Evolutionary conservation across 768 basidiomycete genomes (phyloP).

Genomic region (Panaeolus cyanescens): DNA sequence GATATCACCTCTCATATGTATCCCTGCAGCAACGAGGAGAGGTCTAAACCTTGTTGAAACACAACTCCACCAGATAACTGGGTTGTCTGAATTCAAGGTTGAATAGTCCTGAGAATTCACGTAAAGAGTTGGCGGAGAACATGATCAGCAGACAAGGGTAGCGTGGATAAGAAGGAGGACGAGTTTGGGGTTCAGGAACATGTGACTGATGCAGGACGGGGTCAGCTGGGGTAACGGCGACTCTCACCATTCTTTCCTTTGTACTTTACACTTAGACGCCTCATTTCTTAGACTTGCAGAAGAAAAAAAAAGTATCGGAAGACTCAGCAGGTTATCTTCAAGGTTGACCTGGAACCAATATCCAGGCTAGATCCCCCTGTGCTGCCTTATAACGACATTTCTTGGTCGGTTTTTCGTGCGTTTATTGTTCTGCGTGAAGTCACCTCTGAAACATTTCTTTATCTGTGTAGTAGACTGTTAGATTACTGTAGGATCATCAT

Average conservation of each 20-base stretch:
- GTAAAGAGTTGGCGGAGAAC: not conserved
- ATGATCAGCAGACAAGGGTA: conserved; percentile 2
- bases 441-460: not conserved
- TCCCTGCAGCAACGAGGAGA: not conserved
- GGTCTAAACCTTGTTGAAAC: not conserved
- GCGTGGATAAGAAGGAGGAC: conserved; percentile 2
- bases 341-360: not conserved
- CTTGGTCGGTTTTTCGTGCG: not conserved
- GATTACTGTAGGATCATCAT: conserved; percentile 1
- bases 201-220: not conserved
- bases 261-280: conserved; percentile 3
- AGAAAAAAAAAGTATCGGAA: not conserved
- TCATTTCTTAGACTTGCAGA: not conserved
- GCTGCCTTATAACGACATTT: not conserved
- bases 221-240: not conserved
- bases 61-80: not conserved
- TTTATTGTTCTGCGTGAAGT: not conserved
- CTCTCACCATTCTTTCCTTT: conserved; percentile 1
- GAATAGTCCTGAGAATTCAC: not conserved
- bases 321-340: not conserved
- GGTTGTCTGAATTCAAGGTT: not conserved
- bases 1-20: not conserved
- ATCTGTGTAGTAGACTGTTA: not conserved
- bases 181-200: conserved; percentile 3
- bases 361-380: not conserved